Conservation (phyloP, 306 rosid genomes). For the Acacia crassicarpa region DNA sequence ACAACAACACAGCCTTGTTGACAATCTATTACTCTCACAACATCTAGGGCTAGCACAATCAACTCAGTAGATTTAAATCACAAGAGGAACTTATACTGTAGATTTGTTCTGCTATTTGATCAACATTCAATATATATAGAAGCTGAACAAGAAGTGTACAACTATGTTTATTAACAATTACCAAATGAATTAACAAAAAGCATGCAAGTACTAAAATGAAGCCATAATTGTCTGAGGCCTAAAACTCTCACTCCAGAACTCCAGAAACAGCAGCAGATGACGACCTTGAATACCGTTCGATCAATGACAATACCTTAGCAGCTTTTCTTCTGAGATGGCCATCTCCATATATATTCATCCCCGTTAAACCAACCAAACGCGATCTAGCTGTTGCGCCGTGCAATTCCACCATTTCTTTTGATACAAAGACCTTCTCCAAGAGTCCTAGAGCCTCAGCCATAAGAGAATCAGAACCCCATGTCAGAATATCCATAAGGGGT, state of each 20-base stretch:
- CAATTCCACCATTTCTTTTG: slow-evolving; percentile 68
- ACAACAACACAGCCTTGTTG: neutral
- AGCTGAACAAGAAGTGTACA: neutral
- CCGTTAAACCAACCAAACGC: slow-evolving; percentile 50
- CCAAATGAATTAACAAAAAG: neutral
- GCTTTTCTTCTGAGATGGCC: slow-evolving; percentile 61
- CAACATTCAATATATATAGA: neutral
- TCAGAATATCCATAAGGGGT: slow-evolving; percentile 57
- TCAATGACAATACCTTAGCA: slow-evolving; percentile 54
- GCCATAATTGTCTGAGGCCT: neutral
- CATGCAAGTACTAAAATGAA: neutral
- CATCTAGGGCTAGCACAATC: neutral
- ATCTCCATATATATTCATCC: slow-evolving; percentile 50
- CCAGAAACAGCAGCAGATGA: slow-evolving; percentile 59
- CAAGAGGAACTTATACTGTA: neutral
- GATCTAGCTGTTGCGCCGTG: slow-evolving; percentile 57
- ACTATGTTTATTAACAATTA: slow-evolving; percentile 15
- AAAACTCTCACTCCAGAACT: slow-evolving; percentile 34
- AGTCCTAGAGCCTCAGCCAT: slow-evolving; percentile 71
- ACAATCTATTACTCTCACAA: neutral
- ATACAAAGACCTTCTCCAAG: slow-evolving; percentile 66
- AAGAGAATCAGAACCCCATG: slow-evolving; percentile 68
- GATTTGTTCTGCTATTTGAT: neutral
- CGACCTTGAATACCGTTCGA: slow-evolving; percentile 75
- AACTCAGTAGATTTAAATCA: neutral